Percentiles rank a stretch among this genome's conserved stretches.
Conservation (phyloP, 108 stramenopile genomes). For the Conticribra weissflogii region DNA sequence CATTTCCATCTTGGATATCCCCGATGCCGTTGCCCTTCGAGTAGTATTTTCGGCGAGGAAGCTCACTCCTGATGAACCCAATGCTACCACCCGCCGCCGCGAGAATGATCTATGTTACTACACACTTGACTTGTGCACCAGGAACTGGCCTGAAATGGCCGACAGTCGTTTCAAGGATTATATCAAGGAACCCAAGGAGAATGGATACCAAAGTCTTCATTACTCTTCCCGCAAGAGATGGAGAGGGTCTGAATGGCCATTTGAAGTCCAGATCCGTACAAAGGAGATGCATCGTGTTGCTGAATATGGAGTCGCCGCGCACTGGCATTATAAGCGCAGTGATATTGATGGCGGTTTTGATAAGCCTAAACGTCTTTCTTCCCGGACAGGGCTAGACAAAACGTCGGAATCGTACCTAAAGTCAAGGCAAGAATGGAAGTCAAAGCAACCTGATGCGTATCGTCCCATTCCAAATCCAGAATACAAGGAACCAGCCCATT, state of each 20-base stretch:
- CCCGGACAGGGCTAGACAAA: no score
- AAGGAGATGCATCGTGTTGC: conserved; percentile 90
- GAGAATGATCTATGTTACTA: conserved; percentile 85
- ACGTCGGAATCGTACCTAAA: conserved; percentile 69
- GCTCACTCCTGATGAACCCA: conserved; percentile 52
- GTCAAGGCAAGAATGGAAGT: conserved; percentile 71
- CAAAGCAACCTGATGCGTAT: conserved; percentile 43
- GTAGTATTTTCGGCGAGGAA: conserved; percentile 76
- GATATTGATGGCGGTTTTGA: conserved; percentile 15
- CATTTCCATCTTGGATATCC: conserved; percentile 66
- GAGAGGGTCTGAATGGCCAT: conserved; percentile 63
- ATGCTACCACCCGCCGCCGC: conserved; percentile 60
- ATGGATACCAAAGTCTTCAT: conserved; percentile 95
- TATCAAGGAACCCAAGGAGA: conserved; percentile 80
- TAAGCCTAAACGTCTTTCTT: no score
- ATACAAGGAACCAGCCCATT: conserved; percentile 31
- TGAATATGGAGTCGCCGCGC: conserved; percentile 85
- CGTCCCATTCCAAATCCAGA: conserved; percentile 12
- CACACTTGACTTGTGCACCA: conserved; percentile 60
- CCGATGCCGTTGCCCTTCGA: conserved; percentile 79
- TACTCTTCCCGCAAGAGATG: conserved; percentile 70
- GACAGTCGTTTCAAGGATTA: conserved; percentile 90
- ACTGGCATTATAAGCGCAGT: conserved; percentile 82
- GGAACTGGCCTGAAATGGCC: conserved; percentile 53
- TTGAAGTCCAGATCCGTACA: conserved; percentile 87